Base-by-base conservation (phyloP, 208 protist genomes). In the Trypanosomatidae sp. region DNA sequence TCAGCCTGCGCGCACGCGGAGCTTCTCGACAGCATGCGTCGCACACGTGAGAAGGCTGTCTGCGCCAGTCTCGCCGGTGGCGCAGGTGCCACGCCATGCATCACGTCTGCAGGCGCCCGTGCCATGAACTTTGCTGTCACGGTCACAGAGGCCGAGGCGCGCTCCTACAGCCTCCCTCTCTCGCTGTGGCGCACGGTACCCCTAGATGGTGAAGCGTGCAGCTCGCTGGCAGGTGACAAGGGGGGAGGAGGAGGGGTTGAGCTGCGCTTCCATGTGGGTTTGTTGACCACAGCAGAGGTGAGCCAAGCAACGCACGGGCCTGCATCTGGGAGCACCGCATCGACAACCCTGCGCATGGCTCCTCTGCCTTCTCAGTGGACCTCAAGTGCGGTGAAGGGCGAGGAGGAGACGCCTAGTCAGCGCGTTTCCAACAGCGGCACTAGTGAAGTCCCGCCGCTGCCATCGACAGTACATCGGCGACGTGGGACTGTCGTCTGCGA, bases 121-220 rank as follows among this genome's bases (percentile, higher is more conserved):
- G 7, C 49, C 33, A 39, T 43, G 0, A 8, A n/a, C 0, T 73
- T 79, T 36, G 17, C 10, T 0, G 74, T 79, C 7, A 28, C 44
- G 44, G 33, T n/a, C 12, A n/a, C 62, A 19, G 74, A 74, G 33
- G 49, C 50, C 19, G 74, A 79, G 46, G 74, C 74, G n/a, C 74
- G 74, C 30, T 36, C 8, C 22, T 79, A 79, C 36, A 44, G 41
- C 22, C 41, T 79, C 43, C 74, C 74, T 22, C 25, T 79, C 22
- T 59, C 74, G 19, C 8, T 79, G 62, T 79, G 74, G 74, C 28
- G 69, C 7, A 46, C 49, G 7, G 50, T 56, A 9, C 33, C 74
- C 5, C 60, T 69, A 44, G 41, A 25, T 22, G 28, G 4, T 39
- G n/a, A 17, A 59, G 25, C 62, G 44, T 6, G 41, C 25, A 67